Conservation (phyloP, 2,329 filamentous ascomycete genomes). For the Neofusicoccum sp. region DNA sequence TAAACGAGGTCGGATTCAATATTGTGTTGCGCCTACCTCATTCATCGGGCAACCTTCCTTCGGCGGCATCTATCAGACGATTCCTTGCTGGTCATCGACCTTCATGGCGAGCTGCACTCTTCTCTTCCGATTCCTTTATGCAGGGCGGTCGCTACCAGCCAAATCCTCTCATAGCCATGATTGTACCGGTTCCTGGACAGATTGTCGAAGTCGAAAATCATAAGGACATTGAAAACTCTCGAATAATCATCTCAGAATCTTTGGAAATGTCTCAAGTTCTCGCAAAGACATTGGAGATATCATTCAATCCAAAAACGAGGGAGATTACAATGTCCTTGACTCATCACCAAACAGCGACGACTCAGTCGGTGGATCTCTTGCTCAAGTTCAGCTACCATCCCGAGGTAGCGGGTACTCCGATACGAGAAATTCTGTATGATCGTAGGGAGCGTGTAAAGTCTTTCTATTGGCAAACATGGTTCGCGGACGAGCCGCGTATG, state of each 20-base stretch:
- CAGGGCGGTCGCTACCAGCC: neutral
- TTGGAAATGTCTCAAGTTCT: neutral
- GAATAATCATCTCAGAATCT: neutral
- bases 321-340: neutral
- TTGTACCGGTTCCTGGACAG: neutral
- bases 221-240: neutral
- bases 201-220: neutral
- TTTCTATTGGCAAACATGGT: slow-evolving; percentile 6
- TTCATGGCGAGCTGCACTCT: slow-evolving; percentile 2
- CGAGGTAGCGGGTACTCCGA: neutral
- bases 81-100: neutral
- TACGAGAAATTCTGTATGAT: neutral
- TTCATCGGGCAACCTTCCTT: neutral
- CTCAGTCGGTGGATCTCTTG: neutral
- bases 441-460: slow-evolving; percentile 4
- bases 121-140: neutral
- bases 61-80: neutral
- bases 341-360: neutral
- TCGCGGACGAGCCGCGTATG: neutral
- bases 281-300: slow-evolving; percentile 1
- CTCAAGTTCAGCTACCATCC: neutral
- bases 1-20: neutral
- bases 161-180: neutral
- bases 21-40: neutral
- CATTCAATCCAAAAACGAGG: neutral